Conservation (phyloP, 768 basidiomycete genomes). For the Hortiboletus flavorubellus region DNA sequence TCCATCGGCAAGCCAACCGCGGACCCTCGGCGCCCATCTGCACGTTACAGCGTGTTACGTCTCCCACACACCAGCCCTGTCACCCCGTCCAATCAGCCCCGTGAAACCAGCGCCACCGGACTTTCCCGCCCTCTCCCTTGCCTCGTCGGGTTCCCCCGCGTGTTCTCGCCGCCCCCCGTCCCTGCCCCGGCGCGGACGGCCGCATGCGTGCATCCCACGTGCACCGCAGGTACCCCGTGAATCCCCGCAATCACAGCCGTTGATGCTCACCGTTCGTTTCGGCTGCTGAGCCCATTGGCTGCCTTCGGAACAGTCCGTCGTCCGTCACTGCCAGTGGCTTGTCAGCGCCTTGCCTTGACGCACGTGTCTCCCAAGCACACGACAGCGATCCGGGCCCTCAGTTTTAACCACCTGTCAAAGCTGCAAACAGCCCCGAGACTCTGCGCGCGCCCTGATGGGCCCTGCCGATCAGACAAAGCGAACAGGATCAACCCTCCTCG, state of each 20-base stretch:
- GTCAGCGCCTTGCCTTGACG: neutral
- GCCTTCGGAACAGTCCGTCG: no score
- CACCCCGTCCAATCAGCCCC: slow-evolving; percentile 3
- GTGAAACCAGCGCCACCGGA: slow-evolving; percentile 29
- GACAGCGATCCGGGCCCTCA: neutral
- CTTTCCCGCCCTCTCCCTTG: slow-evolving; percentile 9
- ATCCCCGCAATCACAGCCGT: slow-evolving; percentile 4
- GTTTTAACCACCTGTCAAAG: neutral
- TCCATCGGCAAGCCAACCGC: slow-evolving; percentile 31
- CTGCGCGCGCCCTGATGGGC: neutral
- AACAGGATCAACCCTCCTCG: neutral
- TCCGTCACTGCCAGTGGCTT: no score
- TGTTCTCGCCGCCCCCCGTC: slow-evolving; percentile 7
- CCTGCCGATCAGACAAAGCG: slow-evolving; percentile 1
- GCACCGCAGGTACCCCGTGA: neutral
- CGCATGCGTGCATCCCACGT: slow-evolving; percentile 5
- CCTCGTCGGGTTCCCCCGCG: slow-evolving; percentile 18
- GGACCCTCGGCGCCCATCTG: slow-evolving; percentile 29
- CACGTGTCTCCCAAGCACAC: neutral
- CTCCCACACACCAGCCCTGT: slow-evolving; percentile 24
- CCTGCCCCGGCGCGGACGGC: slow-evolving; percentile 5
- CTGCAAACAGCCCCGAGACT: neutral
- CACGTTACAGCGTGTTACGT: slow-evolving; percentile 22
- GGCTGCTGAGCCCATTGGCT: no score
- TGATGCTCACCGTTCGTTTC: neutral